Conservation (phyloP, 2,329 filamentous ascomycete genomes). For the Colletotrichum caudatum region DNA sequence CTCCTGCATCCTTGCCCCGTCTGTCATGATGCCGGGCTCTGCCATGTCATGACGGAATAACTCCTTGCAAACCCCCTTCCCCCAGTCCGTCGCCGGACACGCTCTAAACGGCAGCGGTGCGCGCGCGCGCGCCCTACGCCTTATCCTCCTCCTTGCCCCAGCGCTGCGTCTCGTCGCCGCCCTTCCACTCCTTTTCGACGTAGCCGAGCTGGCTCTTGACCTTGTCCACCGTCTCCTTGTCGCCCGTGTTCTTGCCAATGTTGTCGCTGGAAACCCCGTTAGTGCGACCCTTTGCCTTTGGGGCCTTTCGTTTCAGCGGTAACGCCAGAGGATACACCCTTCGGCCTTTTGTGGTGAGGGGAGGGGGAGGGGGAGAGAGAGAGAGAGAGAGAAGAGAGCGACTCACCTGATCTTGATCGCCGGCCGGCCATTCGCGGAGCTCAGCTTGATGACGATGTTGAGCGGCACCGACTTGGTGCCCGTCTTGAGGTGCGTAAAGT, state of each 20-base stretch:
- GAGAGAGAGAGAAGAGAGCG: background rate
- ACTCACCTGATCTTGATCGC: conserved; percentile 86
- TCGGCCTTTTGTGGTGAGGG: too few relatives aligned
- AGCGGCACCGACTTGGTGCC: conserved; percentile 88
- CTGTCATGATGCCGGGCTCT: background rate
- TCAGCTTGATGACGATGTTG: conserved; percentile 98
- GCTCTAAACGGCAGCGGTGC: conserved; percentile 7
- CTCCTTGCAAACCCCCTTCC: background rate
- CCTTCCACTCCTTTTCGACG: conserved; percentile 83
- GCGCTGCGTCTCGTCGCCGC: conserved; percentile 84
- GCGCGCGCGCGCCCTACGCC: conserved; percentile 36
- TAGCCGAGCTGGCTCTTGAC: conserved; percentile 92
- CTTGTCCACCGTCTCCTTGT: conserved; percentile 79
- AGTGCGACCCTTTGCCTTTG: background rate
- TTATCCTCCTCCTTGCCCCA: conserved; percentile 73
- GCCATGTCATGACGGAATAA: background rate
- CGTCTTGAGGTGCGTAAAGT: conserved; percentile 80
- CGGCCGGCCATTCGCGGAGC: conserved; percentile 81
- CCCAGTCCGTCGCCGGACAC: conserved; percentile 29
- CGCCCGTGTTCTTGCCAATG: conserved; percentile 92
- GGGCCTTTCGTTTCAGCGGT: background rate
- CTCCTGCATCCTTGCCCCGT: background rate
- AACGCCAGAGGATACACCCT: too few relatives aligned
- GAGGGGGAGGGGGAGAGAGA: too few relatives aligned
- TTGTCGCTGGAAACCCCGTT: conserved; percentile 70